These are phyloP conservation scores for Aureobasidium lini DNA, from an alignment of 2,329 filamentous ascomycete genomes.

Conservation along the genomic window DNA sequence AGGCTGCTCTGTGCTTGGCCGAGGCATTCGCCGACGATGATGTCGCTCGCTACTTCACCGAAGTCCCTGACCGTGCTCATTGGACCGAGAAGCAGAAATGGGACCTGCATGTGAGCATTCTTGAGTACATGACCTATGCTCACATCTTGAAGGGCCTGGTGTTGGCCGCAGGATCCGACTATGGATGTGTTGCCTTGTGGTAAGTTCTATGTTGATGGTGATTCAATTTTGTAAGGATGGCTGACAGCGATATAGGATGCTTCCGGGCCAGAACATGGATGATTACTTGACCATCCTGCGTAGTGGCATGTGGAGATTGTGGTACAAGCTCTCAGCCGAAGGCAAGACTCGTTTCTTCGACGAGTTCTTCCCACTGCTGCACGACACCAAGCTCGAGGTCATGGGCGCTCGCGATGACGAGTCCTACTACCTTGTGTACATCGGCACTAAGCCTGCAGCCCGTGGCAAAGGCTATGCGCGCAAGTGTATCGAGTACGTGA, in stretches of 20 bases:
- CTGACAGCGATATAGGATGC: slow-evolving; percentile 50
- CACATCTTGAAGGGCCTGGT: slow-evolving; percentile 69
- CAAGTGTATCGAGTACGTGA: slow-evolving; percentile 64
- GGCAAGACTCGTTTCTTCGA: slow-evolving; percentile 66
- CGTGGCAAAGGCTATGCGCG: slow-evolving; percentile 66
- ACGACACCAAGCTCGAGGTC: slow-evolving; percentile 61
- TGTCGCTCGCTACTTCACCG: slow-evolving; percentile 66
- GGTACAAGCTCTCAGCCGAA: slow-evolving; percentile 65
- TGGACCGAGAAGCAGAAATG: slow-evolving; percentile 62
- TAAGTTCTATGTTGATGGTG: slow-evolving; percentile 35
- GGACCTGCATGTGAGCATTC: slow-evolving; percentile 67
- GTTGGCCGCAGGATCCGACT: slow-evolving; percentile 65
- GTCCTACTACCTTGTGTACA: slow-evolving; percentile 76
- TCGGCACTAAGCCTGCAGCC: slow-evolving; percentile 65
- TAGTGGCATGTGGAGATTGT: slow-evolving; percentile 69
- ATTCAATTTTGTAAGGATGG: background rate
- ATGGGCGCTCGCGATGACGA: slow-evolving; percentile 57
- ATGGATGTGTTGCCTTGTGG: slow-evolving; percentile 74
- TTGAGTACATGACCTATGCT: slow-evolving; percentile 69
- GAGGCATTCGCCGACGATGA: slow-evolving; percentile 72
- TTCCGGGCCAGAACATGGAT: slow-evolving; percentile 66
- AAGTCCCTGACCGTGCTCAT: slow-evolving; percentile 58
- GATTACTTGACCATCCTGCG: slow-evolving; percentile 64
- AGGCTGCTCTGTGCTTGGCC: slow-evolving; percentile 64
- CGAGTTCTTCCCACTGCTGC: slow-evolving; percentile 68